A percentile compares a stretch with the other conserved stretches of the same genome.
These are phyloP conservation scores for Brassica hybrid DNA, from an alignment of 441 rosid species.

Conservation along the genomic window DNA sequence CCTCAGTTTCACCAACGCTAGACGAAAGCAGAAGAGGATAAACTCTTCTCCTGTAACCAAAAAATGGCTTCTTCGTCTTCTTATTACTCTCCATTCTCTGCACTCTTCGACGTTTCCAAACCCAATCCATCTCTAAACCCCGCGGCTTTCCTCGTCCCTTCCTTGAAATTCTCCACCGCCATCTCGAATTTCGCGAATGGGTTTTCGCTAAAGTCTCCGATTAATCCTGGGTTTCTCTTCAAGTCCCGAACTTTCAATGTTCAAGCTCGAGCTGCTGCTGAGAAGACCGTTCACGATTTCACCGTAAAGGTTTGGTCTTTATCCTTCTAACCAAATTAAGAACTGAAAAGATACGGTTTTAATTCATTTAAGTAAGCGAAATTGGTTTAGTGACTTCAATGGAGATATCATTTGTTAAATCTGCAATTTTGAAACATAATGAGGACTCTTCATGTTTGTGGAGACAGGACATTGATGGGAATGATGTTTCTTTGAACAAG, in stretches of 20 bases:
- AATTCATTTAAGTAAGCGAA: neutral
- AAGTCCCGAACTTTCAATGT: slow-evolving; percentile 54
- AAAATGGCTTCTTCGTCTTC: slow-evolving; percentile 44
- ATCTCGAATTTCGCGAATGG: slow-evolving; percentile 63
- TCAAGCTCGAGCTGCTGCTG: slow-evolving; percentile 78
- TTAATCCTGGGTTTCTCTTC: slow-evolving; percentile 45
- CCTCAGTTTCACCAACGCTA: slow-evolving; percentile 2
- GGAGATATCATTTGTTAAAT: neutral
- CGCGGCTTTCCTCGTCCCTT: slow-evolving; percentile 44
- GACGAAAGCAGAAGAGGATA: slow-evolving; percentile 16
- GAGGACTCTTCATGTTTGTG: neutral
- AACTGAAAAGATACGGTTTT: slow-evolving; percentile 9
- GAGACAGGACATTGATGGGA: slow-evolving; percentile 86
- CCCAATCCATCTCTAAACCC: slow-evolving; percentile 41
- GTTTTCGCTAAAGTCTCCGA: slow-evolving; percentile 48
- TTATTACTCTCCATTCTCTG: slow-evolving; percentile 46
- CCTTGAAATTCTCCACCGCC: slow-evolving; percentile 54
- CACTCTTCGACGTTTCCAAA: slow-evolving; percentile 43
- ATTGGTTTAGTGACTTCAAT: slow-evolving; percentile 4
- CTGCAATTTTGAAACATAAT: neutral
- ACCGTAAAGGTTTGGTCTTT: slow-evolving; percentile 73
- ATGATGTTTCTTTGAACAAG: slow-evolving; percentile 72
- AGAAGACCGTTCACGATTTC: slow-evolving; percentile 73
- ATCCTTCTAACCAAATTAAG: neutral
- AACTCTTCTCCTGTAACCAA: neutral